phyloP scores from a whole-genome alignment of 1,284 basidiomycete genomes.

The Apiotrichum akiyoshidainum region DNA sequence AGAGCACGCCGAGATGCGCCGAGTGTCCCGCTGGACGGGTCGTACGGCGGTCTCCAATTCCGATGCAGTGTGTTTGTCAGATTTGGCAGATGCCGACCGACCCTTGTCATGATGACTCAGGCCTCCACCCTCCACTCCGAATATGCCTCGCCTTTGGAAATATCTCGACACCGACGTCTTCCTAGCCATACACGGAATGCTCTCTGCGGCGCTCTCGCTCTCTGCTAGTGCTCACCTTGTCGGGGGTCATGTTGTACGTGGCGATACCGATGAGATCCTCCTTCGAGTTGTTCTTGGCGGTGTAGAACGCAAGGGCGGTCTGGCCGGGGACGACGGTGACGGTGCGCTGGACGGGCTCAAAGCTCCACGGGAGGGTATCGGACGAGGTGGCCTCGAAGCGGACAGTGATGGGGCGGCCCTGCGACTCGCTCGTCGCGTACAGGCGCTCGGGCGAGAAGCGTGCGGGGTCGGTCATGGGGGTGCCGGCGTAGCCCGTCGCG shows the following conservation, averaged over 20 bases:
- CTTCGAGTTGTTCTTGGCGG: slow-evolving; percentile 78
- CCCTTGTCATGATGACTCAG: too few species aligned
- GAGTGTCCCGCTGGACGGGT: too few species aligned
- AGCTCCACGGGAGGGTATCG: slow-evolving; percentile 88
- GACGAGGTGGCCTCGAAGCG: slow-evolving; percentile 91
- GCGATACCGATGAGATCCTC: slow-evolving; percentile 97
- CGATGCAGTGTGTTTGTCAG: too few species aligned
- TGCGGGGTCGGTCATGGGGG: slow-evolving; percentile 79
- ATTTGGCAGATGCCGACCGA: too few species aligned
- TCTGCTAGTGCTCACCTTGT: slow-evolving; percentile 38
- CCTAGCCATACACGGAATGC: too few species aligned
- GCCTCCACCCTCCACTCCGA: neutral
- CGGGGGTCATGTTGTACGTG: slow-evolving; percentile 82
- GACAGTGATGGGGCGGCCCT: slow-evolving; percentile 74
- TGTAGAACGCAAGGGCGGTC: slow-evolving; percentile 95
- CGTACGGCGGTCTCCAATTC: too few species aligned
- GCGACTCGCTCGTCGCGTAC: slow-evolving; percentile 64
- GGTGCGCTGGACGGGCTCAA: slow-evolving; percentile 83
- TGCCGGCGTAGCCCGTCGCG: slow-evolving; percentile 93
- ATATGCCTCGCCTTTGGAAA: neutral
- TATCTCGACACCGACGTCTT: neutral
- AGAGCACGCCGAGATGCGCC: too few species aligned
- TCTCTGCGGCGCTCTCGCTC: neutral
- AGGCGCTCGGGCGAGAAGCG: slow-evolving; percentile 77
- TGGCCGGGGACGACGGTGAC: slow-evolving; percentile 93